Base-by-base conservation (phyloP, 1,284 basidiomycete species). In the Ganoderma sinense region DNA sequence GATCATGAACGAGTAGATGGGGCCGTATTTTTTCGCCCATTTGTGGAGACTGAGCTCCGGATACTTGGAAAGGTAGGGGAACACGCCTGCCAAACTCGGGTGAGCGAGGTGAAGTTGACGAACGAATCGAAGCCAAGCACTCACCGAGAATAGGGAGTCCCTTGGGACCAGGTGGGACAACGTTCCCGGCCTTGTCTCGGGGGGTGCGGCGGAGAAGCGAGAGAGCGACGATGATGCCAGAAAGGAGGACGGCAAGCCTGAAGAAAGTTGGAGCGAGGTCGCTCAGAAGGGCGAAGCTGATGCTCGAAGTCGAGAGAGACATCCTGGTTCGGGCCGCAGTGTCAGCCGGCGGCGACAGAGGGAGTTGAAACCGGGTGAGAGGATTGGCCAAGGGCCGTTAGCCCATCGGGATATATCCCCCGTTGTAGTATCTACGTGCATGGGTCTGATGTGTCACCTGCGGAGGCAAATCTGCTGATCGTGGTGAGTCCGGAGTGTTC, bases 1-100 rank as follows among this genome's bases (percentile, higher is more conserved):
- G 69, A 85, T 79, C 78, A 78, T 82, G 56, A 84, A 76, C 16
- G 83, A 83, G 74, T 78, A 83, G 1, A 84, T 64, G 0, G 81
- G 76, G 13, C 83, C 83, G 68, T 79, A 84, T 65, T 79, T 72
- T 67, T 81, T 80, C 4, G 81, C 78, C 84, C 83, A 84, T 26
- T 72, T 60, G 67, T 82, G 75, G 4, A 84, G 74, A 26, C 76
- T 76, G 43, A 77, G 79, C 68, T 85, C 84, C 1, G 81, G 80
- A 69, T 82, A 84, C 40, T 79, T 71, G 10, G 78, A 76, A 41
- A 84, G 79, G n/a, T 53, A 51, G 18, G 71, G 79, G n/a, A 73
- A 64, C 4, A 56, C 55, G 0, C 55, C 55, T 56, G 31, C 14
- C 31, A 10, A 33, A 13, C 16, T 56, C 29, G 8, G 2, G 31